Percentiles rank a stretch among this genome's conserved stretches.
phyloP scores from a whole-genome alignment of 139 green algal species.

The Tetraselmis striata region DNA sequence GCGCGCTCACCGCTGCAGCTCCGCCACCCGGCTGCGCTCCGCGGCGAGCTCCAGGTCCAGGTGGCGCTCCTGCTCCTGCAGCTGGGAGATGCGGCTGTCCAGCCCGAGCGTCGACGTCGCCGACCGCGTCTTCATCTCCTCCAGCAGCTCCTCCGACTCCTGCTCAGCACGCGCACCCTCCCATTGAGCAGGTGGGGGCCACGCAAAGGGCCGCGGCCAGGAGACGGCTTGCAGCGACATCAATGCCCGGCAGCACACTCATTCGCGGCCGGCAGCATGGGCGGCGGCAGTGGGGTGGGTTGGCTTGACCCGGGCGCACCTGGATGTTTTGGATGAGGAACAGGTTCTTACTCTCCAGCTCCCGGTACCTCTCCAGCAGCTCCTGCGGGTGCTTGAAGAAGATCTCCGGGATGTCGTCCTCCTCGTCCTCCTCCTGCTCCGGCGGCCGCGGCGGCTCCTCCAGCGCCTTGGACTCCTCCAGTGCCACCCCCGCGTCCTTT shows the following conservation, averaged over 20 bases:
- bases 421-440: conserved; percentile 2
- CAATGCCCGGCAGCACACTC: too few species aligned
- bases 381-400: conserved; percentile 14
- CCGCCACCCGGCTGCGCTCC: neutral
- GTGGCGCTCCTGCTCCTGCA: neutral
- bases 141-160: neutral
- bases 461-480: conserved; percentile 28
- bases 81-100: neutral
- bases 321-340: conserved; percentile 87
- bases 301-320: too few species aligned
- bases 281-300: too few species aligned
- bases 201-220: too few species aligned
- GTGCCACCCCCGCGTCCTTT: conserved; percentile 28
- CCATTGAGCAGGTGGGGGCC: too few species aligned
- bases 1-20: neutral
- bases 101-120: neutral
- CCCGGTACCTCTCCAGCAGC: conserved; percentile 66
- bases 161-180: neutral
- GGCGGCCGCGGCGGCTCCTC: conserved; percentile 19
- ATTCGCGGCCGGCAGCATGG: too few species aligned
- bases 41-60: neutral
- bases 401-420: neutral
- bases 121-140: neutral
- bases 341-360: conserved; percentile 86
- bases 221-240: too few species aligned